A percentile compares a stretch with the other conserved stretches of the same genome.
Conservation (phyloP, 495 filamentous ascomycete species). For the Penicillium ochrochloron region DNA sequence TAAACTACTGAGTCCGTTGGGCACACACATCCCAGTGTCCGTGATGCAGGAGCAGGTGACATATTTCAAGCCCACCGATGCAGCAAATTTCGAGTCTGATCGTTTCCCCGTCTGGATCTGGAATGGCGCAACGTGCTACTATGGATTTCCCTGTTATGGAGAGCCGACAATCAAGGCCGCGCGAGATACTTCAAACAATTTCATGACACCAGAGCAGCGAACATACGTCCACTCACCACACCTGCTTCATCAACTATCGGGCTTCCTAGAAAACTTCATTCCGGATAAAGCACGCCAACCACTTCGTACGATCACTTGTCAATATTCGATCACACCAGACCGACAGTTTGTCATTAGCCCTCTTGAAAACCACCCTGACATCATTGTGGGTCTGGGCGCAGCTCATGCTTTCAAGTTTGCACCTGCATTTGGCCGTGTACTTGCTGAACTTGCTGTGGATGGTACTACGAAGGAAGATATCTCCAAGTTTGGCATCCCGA, state of each 20-base stretch:
- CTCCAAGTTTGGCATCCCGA: slow-evolving; percentile 31
- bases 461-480: slow-evolving; percentile 36
- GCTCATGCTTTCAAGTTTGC: slow-evolving; percentile 42
- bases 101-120: slow-evolving; percentile 38
- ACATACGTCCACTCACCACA: slow-evolving; percentile 34
- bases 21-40: slow-evolving; percentile 31
- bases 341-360: slow-evolving; percentile 37
- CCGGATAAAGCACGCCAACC: slow-evolving; percentile 31
- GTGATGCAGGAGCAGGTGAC: slow-evolving; percentile 42
- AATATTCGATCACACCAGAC: slow-evolving; percentile 37
- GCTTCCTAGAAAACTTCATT: slow-evolving; percentile 29
- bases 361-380: slow-evolving; percentile 27
- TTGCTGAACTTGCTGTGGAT: slow-evolving; percentile 38
- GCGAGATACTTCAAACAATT: slow-evolving; percentile 33
- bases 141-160: slow-evolving; percentile 36
- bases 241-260: slow-evolving; percentile 26
- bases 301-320: slow-evolving; percentile 36
- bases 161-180: slow-evolving; percentile 40
- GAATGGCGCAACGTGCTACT: slow-evolving; percentile 29
- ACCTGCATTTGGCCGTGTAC: slow-evolving; percentile 34
- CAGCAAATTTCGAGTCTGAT: slow-evolving; percentile 21
- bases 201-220: slow-evolving; percentile 36
- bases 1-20: slow-evolving; percentile 32
- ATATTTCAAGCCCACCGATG: slow-evolving; percentile 35
- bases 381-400: slow-evolving; percentile 36